Base-by-base conservation (phyloP, 2,329 filamentous ascomycete species). In the Myriangium duriaei region DNA sequence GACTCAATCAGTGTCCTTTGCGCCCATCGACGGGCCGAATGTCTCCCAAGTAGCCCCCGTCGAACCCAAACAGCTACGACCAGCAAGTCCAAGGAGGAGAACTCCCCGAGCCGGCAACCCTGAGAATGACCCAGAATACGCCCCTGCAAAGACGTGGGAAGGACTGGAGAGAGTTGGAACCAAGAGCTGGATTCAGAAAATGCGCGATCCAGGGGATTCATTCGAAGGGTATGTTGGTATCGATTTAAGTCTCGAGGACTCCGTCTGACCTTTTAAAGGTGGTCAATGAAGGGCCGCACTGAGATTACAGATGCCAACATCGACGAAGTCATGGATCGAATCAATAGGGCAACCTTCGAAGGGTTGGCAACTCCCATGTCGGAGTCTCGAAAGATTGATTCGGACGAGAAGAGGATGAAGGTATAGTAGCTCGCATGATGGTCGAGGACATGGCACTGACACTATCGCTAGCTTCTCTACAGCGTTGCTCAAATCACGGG, bases 401-500 rank as follows among this genome's bases (percentile, higher is more conserved):
- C n/a, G n/a, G 36, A 5, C 10, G 17, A 29, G 9, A 39, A 21
- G 11, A 32, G 19, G 17, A 11, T 39, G 5, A 28, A 33, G 30
- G 36, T 39, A 33, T 12, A n/a, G 13, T 10, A 4, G 12, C 12
- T 6, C 29, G 11, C 12, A 21, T 11, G 2, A 5, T 12, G 10
- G n/a, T 36, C 2, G 5, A 29, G 12, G 9, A 7, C n/a, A 19
- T 28, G 10, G 11, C 10, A 16, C 30, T 39, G 15, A 39, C 16
- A 16, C 10, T 9, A 14, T 19, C 14, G 19, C 16, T 48, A 95
- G 87, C 69, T 91, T 47, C 64, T 78, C 51, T 93, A 94, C 63
- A 79, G 84, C 42, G 64, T 86, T 44, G 75, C 80, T 56, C 81
- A 91, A 56, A 68, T 93, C 43, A 87, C 80, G n/a, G 83, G 84